Percentiles rank a stretch among this genome's conserved stretches.
Evolutionary conservation across 164 flowering plant genomes (phyloP).

Genomic region (Houttuynia cordata): DNA sequence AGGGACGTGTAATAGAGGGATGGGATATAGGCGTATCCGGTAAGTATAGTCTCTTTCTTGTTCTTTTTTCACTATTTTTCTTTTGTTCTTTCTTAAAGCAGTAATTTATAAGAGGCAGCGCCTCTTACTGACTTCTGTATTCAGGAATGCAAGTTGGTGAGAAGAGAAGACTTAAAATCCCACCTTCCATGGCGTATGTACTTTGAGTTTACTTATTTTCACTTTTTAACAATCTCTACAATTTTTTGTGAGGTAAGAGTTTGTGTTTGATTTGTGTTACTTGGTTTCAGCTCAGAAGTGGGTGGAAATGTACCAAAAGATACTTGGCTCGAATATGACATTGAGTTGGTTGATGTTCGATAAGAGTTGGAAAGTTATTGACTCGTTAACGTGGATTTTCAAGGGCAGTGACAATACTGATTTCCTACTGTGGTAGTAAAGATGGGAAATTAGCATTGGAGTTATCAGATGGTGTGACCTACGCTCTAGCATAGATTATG

Average conservation of each 20-base stretch:
- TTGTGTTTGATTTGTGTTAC: background rate
- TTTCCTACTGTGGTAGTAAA: too few species aligned
- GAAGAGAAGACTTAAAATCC: slow-evolving; percentile 1
- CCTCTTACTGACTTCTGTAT: background rate
- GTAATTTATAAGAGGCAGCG: background rate
- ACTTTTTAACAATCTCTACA: background rate
- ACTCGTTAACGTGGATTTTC: too few species aligned
- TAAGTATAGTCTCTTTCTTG: background rate
- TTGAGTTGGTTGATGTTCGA: background rate
- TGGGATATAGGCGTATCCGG: background rate
- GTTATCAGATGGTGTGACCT: too few species aligned
- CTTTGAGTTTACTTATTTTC: background rate
- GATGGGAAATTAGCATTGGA: too few species aligned
- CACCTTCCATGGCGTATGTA: background rate
- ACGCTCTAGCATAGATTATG: too few species aligned
- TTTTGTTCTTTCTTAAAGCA: background rate
- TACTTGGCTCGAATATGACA: background rate
- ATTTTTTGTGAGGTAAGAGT: background rate
- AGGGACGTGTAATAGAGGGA: background rate
- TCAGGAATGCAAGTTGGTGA: slow-evolving; percentile 1
- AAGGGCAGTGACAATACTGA: too few species aligned
- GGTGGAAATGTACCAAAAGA: background rate
- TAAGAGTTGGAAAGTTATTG: background rate
- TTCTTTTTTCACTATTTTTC: too few species aligned
- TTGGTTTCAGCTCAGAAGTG: background rate